phyloP scores from a whole-genome alignment of 2,329 filamentous ascomycete species.

The Pseudopyrenochaeta lycopersici region DNA sequence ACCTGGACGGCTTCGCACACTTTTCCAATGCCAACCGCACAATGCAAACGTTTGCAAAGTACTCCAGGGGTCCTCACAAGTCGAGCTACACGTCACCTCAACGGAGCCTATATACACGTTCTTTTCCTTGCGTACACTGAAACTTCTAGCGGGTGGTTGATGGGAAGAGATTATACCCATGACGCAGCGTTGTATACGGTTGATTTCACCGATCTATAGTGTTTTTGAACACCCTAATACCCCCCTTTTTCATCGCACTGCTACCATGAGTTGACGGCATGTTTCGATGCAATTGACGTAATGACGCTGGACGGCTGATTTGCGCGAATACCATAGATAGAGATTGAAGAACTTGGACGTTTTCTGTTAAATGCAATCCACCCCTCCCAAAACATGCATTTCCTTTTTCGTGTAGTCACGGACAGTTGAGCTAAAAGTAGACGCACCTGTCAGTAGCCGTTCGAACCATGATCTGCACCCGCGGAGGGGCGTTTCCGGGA shows the following conservation, averaged over 20 bases:
- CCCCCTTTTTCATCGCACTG: constrained; percentile 10
- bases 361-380: not conserved
- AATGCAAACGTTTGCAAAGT: no score
- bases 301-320: constrained; percentile 22
- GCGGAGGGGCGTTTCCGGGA: not conserved
- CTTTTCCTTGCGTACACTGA: constrained; percentile 29
- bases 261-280: not conserved
- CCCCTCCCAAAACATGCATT: not conserved
- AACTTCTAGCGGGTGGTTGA: constrained; percentile 18
- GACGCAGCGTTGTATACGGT: constrained; percentile 41
- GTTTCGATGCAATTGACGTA: constrained; percentile 16
- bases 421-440: not conserved
- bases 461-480: not conserved
- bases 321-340: constrained; percentile 20
- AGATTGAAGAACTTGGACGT: not conserved
- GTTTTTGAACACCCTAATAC: constrained; percentile 21
- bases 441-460: not conserved
- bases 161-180: constrained; percentile 46
- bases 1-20: no score
- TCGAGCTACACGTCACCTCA: constrained; percentile 48
- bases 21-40: no score
- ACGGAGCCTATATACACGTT: constrained; percentile 36
- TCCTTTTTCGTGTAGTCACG: not conserved
- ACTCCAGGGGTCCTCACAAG: constrained; percentile 8
- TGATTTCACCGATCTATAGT: constrained; percentile 7